These are phyloP conservation scores for Beauveria asiatica DNA, from an alignment of 2,329 filamentous ascomycete species.

Conservation along the genomic window DNA sequence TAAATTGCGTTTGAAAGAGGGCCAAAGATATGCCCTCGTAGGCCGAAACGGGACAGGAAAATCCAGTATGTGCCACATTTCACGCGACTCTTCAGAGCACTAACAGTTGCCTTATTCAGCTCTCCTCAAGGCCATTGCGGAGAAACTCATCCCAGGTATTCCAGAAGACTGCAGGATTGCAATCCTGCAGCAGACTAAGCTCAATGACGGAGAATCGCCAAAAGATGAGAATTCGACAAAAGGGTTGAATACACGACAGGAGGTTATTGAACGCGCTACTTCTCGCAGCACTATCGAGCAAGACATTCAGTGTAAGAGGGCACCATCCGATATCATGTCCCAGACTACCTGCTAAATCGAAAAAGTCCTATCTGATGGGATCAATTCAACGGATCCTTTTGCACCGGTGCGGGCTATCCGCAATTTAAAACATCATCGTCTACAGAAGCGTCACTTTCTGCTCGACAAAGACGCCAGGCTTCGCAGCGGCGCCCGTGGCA, in stretches of 20 bases:
- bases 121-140: conserved; percentile 63
- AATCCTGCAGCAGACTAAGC: conserved; percentile 58
- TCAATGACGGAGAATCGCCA: conserved; percentile 14
- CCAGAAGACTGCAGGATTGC: conserved; percentile 56
- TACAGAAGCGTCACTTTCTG: conserved; percentile 56
- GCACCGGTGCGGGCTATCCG: conserved; percentile 54
- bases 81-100: not conserved
- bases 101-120: conserved; percentile 32
- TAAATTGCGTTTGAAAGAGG: conserved; percentile 62
- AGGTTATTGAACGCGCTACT: conserved; percentile 56
- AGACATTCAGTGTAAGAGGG: conserved; percentile 49
- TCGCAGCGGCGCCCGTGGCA: conserved; percentile 65
- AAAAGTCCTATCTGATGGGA: conserved; percentile 46
- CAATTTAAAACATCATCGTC: conserved; percentile 51
- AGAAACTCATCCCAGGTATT: conserved; percentile 71
- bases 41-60: conserved; percentile 79
- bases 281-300: conserved; percentile 47
- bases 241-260: conserved; percentile 47
- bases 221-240: conserved; percentile 9
- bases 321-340: not conserved
- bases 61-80: conserved; percentile 47
- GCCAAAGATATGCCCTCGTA: conserved; percentile 67
- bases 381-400: conserved; percentile 48
- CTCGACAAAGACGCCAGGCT: conserved; percentile 66
- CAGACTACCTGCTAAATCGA: not conserved